These are phyloP conservation scores for Saccharomycopsis sp. DNA, from an alignment of 805 yeast species.

Conservation along the genomic window DNA sequence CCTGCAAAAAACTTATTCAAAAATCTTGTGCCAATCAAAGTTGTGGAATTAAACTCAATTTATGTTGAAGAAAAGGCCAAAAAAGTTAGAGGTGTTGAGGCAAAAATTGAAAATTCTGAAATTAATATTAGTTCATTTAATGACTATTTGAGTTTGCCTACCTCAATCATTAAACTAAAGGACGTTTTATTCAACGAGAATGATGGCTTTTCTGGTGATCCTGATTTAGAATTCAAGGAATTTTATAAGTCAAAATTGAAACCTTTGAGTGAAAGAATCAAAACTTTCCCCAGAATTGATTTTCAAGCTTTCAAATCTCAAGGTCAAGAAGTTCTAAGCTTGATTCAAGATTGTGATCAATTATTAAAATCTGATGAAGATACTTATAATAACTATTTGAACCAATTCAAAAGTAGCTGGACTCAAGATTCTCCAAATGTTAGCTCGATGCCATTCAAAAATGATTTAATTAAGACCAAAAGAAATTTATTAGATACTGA, in stretches of 20 bases:
- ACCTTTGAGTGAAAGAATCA: slow-evolving; percentile 29
- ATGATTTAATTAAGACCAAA: slow-evolving; percentile 46
- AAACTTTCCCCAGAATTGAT: slow-evolving; percentile 20
- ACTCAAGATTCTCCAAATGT: slow-evolving; percentile 28
- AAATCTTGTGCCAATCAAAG: slow-evolving; percentile 73
- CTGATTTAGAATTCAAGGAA: slow-evolving; percentile 23
- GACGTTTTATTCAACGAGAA: slow-evolving; percentile 15
- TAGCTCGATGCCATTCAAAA: slow-evolving; percentile 32
- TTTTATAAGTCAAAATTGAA: slow-evolving; percentile 24
- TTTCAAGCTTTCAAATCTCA: slow-evolving; percentile 23
- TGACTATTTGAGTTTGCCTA: slow-evolving; percentile 59
- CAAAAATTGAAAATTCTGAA: slow-evolving; percentile 64
- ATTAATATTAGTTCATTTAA: slow-evolving; percentile 70
- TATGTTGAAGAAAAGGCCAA: slow-evolving; percentile 87
- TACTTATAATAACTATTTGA: slow-evolving; percentile 26
- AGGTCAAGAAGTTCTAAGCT: slow-evolving; percentile 29
- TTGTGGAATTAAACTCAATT: slow-evolving; percentile 77
- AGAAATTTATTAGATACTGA: slow-evolving; percentile 53
- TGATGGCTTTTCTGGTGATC: slow-evolving; percentile 25
- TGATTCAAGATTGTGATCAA: slow-evolving; percentile 28
- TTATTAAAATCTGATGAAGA: slow-evolving; percentile 26
- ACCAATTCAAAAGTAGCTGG: slow-evolving; percentile 30
- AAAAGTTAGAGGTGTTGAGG: slow-evolving; percentile 62
- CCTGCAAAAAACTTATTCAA: slow-evolving; percentile 48
- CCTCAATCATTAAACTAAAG: slow-evolving; percentile 45